These are phyloP conservation scores for Populus alba DNA, from an alignment of 345 rosid genomes.

Conservation along the genomic window DNA sequence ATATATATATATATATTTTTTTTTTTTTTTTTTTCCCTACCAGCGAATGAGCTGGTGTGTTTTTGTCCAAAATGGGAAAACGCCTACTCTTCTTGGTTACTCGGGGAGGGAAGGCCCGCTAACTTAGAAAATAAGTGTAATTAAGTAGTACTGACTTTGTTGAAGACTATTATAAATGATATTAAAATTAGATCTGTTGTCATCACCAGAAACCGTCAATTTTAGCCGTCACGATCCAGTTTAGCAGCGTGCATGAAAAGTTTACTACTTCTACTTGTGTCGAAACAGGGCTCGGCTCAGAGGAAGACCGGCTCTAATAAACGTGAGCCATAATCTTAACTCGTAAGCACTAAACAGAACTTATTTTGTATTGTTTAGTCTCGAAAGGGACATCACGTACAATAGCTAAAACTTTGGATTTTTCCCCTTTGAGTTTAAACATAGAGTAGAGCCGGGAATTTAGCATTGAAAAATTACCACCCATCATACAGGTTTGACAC, in stretches of 20 bases:
- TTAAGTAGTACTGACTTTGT: not conserved
- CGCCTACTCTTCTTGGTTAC: not conserved
- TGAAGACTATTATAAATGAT: not conserved
- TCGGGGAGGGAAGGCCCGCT: not conserved
- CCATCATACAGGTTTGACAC: too few relatives aligned
- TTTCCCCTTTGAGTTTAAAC: too few relatives aligned
- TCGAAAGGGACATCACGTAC: not conserved
- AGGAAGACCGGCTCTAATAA: not conserved
- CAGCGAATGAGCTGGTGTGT: not conserved
- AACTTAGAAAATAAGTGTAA: not conserved
- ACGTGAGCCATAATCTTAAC: not conserved
- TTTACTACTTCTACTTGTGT: not conserved
- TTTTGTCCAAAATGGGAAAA: not conserved
- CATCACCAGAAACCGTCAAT: constrained; percentile 2
- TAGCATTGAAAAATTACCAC: too few relatives aligned
- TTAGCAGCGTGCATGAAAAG: not conserved
- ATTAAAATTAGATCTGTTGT: not conserved
- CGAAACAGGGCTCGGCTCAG: not conserved
- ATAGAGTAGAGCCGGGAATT: too few relatives aligned
- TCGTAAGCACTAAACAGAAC: too few relatives aligned
- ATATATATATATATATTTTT: too few relatives aligned
- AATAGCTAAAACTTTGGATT: not conserved
- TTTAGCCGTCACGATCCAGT: not conserved
- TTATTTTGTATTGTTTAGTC: not conserved
- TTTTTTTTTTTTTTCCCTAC: too few relatives aligned